Evolutionary conservation across 1,284 basidiomycete genomes (phyloP), one percentile per base, ranked within the genome.

Genomic region (Tilletiaria anomala): DNA sequence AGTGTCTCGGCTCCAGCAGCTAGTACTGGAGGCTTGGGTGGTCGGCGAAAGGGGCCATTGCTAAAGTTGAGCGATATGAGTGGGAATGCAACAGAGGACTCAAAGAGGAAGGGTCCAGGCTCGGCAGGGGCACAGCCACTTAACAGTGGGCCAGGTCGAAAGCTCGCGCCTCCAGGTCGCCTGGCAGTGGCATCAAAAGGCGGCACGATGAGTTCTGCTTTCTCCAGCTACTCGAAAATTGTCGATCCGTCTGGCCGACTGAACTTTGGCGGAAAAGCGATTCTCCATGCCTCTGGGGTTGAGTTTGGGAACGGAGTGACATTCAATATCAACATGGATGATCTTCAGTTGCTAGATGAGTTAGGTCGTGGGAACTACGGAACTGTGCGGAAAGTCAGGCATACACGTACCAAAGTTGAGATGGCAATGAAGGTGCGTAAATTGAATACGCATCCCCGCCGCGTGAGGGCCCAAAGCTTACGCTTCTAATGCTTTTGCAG

Each of bases 361-460:
- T 75, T 97, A 32, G 91, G 91, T 26, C 82, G 82, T 61, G 91
- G 91, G 32, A 94, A 94, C 68, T 97, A 97, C 63, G 91, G 91
- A 18, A 91, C 87, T 1, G 93, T 97, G 4, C 88, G 89, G 72
- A 86, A 84, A 65, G 91, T 94, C 2, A 73, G 84, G 34, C 91
- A 97, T 64, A 85, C 79, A 49, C 87, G 87, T 11, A 96, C 87
- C 3, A 87, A 87, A 42, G 87, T 96, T 22, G 76, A 78, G 46
- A 96, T 97, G 89, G 91, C 91, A 8, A 93, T 97, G 87, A 97
- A 97, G n/a, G n/a, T n/a, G n/a, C n/a, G n/a, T n/a, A 78, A 87
- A n/a, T n/a, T 88, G 42, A 39, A 69, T 57, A 23, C 60, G 50
- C 24, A 16, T 11, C n/a, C 23, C 4, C 15, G 29, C 20, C 12